Evolutionary conservation across 768 basidiomycete genomes (phyloP).

Genomic region (Auriscalpium vulgare): DNA sequence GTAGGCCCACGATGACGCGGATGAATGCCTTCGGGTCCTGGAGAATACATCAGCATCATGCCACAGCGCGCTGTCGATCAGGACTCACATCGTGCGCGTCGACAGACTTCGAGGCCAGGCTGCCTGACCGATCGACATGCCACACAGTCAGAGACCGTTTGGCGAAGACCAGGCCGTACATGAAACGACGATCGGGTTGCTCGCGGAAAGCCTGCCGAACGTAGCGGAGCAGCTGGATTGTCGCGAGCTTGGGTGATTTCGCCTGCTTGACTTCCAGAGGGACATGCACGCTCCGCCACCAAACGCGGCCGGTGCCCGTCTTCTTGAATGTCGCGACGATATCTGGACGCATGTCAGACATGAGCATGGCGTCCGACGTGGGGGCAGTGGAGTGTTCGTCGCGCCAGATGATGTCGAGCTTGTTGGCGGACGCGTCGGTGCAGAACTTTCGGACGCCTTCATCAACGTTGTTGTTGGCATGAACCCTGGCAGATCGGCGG

Average conservation of each 20-base stretch:
- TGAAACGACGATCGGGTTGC: not conserved
- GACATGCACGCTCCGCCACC: not conserved
- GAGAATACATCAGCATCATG: not conserved
- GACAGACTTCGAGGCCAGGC: not conserved
- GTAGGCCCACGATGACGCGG: not conserved
- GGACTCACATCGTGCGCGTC: not conserved
- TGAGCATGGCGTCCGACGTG: not conserved
- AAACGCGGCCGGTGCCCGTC: not conserved
- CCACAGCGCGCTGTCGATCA: not conserved
- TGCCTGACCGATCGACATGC: not conserved
- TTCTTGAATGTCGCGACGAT: not conserved
- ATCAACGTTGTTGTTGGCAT: not conserved
- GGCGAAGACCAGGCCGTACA: not conserved
- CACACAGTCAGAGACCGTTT: not conserved
- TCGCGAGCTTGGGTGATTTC: not conserved
- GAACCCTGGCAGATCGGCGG: not conserved
- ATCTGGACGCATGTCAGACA: not conserved
- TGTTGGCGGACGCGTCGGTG: not conserved
- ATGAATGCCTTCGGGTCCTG: not conserved
- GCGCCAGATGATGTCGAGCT: not conserved
- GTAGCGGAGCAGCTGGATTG: not conserved
- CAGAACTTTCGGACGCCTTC: not conserved
- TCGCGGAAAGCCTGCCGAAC: not conserved
- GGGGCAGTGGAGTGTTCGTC: not conserved
- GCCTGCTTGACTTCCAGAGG: not conserved